These are phyloP conservation scores for Digitaria exilis DNA, from an alignment of 202 grass and related monocot genomes.

Conservation along the genomic window DNA sequence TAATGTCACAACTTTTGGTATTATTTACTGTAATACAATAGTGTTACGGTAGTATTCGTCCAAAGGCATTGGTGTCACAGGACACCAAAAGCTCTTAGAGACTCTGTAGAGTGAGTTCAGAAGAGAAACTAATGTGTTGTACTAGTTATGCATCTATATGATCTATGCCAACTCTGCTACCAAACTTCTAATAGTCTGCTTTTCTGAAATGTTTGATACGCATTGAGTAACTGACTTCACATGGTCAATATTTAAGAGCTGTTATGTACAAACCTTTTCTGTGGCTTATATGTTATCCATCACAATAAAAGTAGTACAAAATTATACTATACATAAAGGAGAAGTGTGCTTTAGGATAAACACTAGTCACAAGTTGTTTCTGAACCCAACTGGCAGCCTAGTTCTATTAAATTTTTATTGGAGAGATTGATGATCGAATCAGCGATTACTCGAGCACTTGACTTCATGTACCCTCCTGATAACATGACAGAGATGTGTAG, in stretches of 20 bases:
- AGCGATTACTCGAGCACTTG: constrained; percentile 73
- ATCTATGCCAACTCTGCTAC: no score
- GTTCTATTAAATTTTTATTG: constrained; percentile 67
- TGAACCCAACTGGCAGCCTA: constrained; percentile 40
- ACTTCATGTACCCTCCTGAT: constrained; percentile 97
- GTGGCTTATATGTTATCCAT: neutral
- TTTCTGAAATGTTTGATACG: neutral
- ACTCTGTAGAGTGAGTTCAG: no score
- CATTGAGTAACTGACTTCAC: neutral
- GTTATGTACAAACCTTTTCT: constrained; percentile 18
- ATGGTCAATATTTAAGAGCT: neutral
- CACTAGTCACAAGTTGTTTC: neutral
- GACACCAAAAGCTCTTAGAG: no score
- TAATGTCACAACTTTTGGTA: no score
- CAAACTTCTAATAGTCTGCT: neutral
- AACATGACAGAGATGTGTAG: neutral
- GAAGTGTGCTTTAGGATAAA: constrained; percentile 9
- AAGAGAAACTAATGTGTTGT: no score
- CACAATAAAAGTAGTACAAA: neutral
- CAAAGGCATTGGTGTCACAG: no score
- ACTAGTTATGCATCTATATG: no score
- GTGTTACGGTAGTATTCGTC: no score
- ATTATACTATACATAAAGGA: constrained; percentile 32
- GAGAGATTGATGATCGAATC: constrained; percentile 86
- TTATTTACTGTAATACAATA: no score